These are phyloP conservation scores for Nissolia schottii DNA, from an alignment of 306 rosid species.

Conservation along the genomic window DNA sequence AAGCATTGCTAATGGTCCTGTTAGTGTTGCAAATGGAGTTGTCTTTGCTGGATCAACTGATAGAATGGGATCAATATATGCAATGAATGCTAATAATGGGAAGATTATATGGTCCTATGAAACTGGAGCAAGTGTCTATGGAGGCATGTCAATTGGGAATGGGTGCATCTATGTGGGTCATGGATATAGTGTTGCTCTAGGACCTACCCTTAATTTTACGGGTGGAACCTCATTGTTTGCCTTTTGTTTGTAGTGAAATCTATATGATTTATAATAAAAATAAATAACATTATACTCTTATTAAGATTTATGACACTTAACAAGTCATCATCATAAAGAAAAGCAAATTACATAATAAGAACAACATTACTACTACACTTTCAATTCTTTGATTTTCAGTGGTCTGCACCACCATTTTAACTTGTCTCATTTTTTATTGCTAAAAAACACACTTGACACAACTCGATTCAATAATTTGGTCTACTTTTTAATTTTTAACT, in stretches of 20 bases:
- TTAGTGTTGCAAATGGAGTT: slow-evolving; percentile 58
- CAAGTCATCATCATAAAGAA: neutral
- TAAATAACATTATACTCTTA: neutral
- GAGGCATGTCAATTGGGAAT: slow-evolving; percentile 50
- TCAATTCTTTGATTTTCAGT: no score
- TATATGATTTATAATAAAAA: neutral
- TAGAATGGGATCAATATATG: slow-evolving; percentile 41
- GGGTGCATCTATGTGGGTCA: slow-evolving; percentile 57
- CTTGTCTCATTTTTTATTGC: no score
- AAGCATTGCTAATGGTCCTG: slow-evolving; percentile 40
- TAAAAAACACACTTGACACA: no score
- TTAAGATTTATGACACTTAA: neutral
- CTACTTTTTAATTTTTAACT: no score
- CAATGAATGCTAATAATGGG: slow-evolving; percentile 42
- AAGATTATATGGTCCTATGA: slow-evolving; percentile 46
- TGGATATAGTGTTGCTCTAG: slow-evolving; percentile 38
- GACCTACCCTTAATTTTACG: neutral
- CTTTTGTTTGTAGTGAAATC: slow-evolving; percentile 27
- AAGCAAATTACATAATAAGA: neutral
- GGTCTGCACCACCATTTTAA: no score
- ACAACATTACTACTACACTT: no score
- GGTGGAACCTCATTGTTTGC: slow-evolving; percentile 54
- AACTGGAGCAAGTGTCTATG: slow-evolving; percentile 51
- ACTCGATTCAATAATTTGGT: no score
- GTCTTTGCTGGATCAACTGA: slow-evolving; percentile 51